Conservation (phyloP, 2,329 filamentous ascomycete genomes). For the Colletotrichum lentis region DNA sequence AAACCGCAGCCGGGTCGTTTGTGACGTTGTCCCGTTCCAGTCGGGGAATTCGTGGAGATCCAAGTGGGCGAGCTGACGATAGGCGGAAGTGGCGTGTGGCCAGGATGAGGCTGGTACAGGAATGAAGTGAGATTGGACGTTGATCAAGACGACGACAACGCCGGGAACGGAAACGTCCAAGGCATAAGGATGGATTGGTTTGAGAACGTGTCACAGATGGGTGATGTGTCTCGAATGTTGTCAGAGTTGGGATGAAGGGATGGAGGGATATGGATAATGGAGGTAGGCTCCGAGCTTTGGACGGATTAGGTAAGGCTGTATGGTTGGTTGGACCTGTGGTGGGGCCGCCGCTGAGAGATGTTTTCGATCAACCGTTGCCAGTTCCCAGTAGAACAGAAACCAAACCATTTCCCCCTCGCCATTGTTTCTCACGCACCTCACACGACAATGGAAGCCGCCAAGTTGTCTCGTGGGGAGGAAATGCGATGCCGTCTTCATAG, state of each 20-base stretch:
- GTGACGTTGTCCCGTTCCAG: conserved; percentile 22
- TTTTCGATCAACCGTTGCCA: background rate
- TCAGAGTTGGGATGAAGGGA: conserved; percentile 34
- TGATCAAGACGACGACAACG: conserved; percentile 6
- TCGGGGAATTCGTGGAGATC: conserved; percentile 32
- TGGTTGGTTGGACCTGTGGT: background rate
- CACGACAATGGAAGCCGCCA: background rate
- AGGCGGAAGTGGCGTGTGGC: conserved; percentile 10
- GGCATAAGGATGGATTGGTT: conserved; percentile 34
- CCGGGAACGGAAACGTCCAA: conserved; percentile 20
- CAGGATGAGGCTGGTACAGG: conserved; percentile 28
- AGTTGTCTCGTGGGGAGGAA: background rate
- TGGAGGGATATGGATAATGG: conserved; percentile 1
- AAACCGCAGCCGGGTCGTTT: conserved; percentile 27
- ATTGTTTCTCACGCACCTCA: background rate
- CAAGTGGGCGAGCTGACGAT: background rate
- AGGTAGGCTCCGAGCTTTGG: conserved; percentile 34
- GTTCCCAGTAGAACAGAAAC: background rate
- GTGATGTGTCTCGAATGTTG: conserved; percentile 34
- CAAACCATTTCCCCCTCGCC: too few species aligned
- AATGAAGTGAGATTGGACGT: conserved; percentile 31
- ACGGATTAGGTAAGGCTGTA: conserved; percentile 31
- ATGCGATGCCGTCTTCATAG: too few species aligned
- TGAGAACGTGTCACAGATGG: conserved; percentile 35
- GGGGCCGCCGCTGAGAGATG: background rate